Percentiles rank a stretch among this genome's conserved stretches.
Conservation (phyloP, 2,329 filamentous ascomycete genomes). For the Raffaelea deltoideospora region DNA sequence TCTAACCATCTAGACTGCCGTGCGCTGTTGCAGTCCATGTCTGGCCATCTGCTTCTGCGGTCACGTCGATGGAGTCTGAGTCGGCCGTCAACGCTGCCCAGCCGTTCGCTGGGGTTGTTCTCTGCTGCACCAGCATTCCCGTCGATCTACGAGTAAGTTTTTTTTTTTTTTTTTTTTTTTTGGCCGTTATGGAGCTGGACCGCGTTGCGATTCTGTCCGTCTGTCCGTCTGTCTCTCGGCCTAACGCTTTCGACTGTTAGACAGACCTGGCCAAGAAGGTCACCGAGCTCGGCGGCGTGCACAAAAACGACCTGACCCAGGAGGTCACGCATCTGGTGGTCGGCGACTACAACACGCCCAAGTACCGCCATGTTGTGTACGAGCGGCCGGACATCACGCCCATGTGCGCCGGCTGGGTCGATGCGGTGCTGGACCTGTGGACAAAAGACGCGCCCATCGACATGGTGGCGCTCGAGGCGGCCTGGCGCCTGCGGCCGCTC, state of each 20-base stretch:
- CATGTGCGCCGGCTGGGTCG: conserved; percentile 71
- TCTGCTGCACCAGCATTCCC: conserved; percentile 79
- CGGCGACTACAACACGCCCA: conserved; percentile 75
- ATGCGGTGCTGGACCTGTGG: conserved; percentile 67
- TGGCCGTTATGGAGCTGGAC: too few species aligned
- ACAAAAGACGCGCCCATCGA: conserved; percentile 64
- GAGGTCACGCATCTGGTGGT: conserved; percentile 92
- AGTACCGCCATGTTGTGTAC: conserved; percentile 90
- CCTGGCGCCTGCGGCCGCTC: conserved; percentile 50
- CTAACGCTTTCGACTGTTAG: neutral
- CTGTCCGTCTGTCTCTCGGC: conserved; percentile 4
- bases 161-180: neutral
- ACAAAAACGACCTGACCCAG: conserved; percentile 86
- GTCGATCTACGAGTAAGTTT: conserved; percentile 58
- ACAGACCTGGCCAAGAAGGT: conserved; percentile 45
- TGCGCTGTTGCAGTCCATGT: conserved; percentile 3
- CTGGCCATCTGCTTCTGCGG: neutral
- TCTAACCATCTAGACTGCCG: too few species aligned
- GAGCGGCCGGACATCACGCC: conserved; percentile 75
- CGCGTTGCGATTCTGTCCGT: too few species aligned
- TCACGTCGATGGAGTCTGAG: conserved; percentile 12
- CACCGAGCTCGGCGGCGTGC: conserved; percentile 67
- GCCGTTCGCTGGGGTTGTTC: conserved; percentile 55
- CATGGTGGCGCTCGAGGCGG: conserved; percentile 49
- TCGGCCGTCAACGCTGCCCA: conserved; percentile 30